These are phyloP conservation scores for Pseudogymnoascus sp. DNA, from an alignment of 2,329 filamentous ascomycete species.

Conservation along the genomic window DNA sequence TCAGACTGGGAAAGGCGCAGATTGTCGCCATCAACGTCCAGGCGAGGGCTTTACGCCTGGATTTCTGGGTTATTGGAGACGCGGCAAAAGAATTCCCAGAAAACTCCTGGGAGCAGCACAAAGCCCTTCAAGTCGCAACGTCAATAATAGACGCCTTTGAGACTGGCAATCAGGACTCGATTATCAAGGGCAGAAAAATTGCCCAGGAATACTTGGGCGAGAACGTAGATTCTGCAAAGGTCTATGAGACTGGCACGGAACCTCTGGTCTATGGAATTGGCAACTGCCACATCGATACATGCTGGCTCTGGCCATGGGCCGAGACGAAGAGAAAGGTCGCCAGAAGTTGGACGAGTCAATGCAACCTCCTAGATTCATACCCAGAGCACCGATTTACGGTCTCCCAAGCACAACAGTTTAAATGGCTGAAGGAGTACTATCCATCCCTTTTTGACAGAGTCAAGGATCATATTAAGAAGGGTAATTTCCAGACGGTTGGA, in stretches of 20 bases:
- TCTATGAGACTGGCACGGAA: slow-evolving; percentile 70
- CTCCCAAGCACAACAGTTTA: slow-evolving; percentile 95
- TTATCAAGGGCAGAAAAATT: slow-evolving; percentile 73
- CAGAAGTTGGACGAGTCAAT: slow-evolving; percentile 94
- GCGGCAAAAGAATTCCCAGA: slow-evolving; percentile 84
- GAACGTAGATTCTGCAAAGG: slow-evolving; percentile 71
- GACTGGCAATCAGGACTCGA: slow-evolving; percentile 68
- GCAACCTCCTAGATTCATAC: slow-evolving; percentile 89
- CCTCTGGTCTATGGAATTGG: slow-evolving; percentile 83
- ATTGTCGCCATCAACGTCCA: slow-evolving; percentile 85
- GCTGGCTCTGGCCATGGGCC: slow-evolving; percentile 97
- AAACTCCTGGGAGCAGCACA: slow-evolving; percentile 82
- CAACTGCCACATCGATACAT: slow-evolving; percentile 96
- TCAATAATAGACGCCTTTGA: slow-evolving; percentile 87
- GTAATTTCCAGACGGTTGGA: slow-evolving; percentile 88
- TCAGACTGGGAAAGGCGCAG: slow-evolving; percentile 66
- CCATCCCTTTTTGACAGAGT: slow-evolving; percentile 85
- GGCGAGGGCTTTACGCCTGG: slow-evolving; percentile 75
- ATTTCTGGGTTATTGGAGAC: slow-evolving; percentile 94
- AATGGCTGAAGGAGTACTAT: slow-evolving; percentile 89
- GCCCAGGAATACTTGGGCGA: slow-evolving; percentile 76
- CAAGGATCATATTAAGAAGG: slow-evolving; percentile 82
- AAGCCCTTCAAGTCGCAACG: slow-evolving; percentile 76
- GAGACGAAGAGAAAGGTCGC: slow-evolving; percentile 97
- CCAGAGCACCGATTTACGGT: slow-evolving; percentile 88